Evolutionary conservation across 1,284 basidiomycete genomes (phyloP).

Genomic region (Apiotrichum gamsii): DNA sequence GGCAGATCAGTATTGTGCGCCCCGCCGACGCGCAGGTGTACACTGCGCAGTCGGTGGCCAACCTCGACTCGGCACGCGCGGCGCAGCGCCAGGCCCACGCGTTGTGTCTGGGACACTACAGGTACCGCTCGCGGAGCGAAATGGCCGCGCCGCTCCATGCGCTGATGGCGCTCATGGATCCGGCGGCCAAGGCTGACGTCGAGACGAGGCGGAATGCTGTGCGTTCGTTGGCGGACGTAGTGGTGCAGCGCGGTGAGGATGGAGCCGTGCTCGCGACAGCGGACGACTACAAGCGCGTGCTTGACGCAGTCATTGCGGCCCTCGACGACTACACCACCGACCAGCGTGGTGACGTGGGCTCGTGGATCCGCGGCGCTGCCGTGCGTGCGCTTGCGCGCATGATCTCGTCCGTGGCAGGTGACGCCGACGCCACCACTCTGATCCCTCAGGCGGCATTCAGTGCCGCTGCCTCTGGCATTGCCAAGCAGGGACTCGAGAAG

Average conservation of each 20-base stretch:
- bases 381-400: conserved; percentile 48
- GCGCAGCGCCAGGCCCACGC: conserved; percentile 69
- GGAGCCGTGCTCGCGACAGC: conserved; percentile 14
- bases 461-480: conserved; percentile 58
- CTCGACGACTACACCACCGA: conserved; percentile 86
- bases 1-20: conserved; percentile 56
- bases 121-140: conserved; percentile 54
- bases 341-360: conserved; percentile 93
- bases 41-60: conserved; percentile 57
- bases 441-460: conserved; percentile 58
- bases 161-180: conserved; percentile 26
- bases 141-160: conserved; percentile 17
- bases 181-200: conserved; percentile 36
- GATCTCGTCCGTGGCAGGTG: conserved; percentile 14
- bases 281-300: conserved; percentile 9
- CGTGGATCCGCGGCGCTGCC: conserved; percentile 81
- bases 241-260: conserved; percentile 5
- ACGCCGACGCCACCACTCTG: conserved; percentile 23
- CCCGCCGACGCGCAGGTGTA: conserved; percentile 21
- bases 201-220: conserved; percentile 41
- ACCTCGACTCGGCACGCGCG: conserved; percentile 52
- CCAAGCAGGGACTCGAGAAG: conserved; percentile 85
- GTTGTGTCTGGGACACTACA: conserved; percentile 64
- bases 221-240: conserved; percentile 28
- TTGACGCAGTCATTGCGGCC: conserved; percentile 53